phyloP scores from a whole-genome alignment of 164 flowering plant genomes.

The Liriodendron chinense region DNA sequence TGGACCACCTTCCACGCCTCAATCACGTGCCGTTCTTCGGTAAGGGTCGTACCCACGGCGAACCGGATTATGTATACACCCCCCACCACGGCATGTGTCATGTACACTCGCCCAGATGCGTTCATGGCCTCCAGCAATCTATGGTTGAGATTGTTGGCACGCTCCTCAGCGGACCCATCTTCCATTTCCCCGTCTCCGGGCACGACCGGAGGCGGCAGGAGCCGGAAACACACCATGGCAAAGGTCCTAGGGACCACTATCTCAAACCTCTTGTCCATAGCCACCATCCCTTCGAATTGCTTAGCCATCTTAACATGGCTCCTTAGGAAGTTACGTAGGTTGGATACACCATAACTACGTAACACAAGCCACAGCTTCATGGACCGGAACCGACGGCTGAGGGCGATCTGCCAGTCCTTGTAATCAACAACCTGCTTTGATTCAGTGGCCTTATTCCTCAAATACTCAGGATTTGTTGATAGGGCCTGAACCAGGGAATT shows the following conservation, averaged over 20 bases:
- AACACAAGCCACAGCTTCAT: constrained; percentile 71
- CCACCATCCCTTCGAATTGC: constrained; percentile 44
- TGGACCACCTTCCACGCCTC: constrained; percentile 27
- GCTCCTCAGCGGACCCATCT: not conserved
- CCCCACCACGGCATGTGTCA: constrained; percentile 36
- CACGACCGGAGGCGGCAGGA: constrained; percentile 18
- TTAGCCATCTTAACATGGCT: constrained; percentile 58
- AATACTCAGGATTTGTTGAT: constrained; percentile 58
- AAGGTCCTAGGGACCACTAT: constrained; percentile 53
- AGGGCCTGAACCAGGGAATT: constrained; percentile 38
- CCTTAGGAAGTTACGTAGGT: constrained; percentile 40
- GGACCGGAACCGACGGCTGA: constrained; percentile 57
- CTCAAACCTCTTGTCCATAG: constrained; percentile 52
- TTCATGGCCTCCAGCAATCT: constrained; percentile 43
- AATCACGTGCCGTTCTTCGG: constrained; percentile 26
- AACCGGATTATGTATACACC: constrained; percentile 29
- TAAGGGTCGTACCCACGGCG: constrained; percentile 24
- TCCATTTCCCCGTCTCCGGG: not conserved
- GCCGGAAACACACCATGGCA: constrained; percentile 53
- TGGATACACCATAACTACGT: constrained; percentile 51
- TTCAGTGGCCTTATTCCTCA: constrained; percentile 53
- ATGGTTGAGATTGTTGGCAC: constrained; percentile 30
- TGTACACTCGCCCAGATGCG: constrained; percentile 35
- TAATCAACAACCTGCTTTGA: constrained; percentile 56
- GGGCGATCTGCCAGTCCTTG: constrained; percentile 73